Conservation (phyloP, 1,139 yeast species). For the Yamadazyma aaseri region DNA sequence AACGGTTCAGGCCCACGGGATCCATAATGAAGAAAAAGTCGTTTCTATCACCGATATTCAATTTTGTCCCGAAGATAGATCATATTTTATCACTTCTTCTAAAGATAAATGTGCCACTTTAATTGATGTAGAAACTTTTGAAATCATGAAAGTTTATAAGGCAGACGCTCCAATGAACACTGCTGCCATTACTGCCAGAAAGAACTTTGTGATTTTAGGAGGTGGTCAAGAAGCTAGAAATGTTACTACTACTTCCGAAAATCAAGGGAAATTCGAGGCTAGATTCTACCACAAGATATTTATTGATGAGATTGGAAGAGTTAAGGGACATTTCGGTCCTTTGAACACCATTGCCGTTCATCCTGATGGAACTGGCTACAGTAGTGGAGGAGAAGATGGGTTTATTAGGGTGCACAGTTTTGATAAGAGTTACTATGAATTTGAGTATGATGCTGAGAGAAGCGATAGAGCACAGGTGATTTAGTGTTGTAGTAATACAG, state of each 20-base stretch:
- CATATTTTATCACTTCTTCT: constrained; percentile 89
- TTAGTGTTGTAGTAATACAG: too few relatives aligned
- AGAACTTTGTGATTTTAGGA: constrained; percentile 90
- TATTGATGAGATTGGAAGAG: constrained; percentile 94
- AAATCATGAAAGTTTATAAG: constrained; percentile 69
- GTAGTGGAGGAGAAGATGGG: constrained; percentile 99
- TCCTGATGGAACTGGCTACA: constrained; percentile 91
- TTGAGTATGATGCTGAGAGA: constrained; percentile 88
- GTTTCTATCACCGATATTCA: constrained; percentile 78
- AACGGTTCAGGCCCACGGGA: constrained; percentile 63
- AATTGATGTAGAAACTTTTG: constrained; percentile 74
- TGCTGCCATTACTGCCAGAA: constrained; percentile 89
- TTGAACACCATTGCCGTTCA: constrained; percentile 90
- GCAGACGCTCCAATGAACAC: constrained; percentile 96
- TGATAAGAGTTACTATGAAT: constrained; percentile 89
- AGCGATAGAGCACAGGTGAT: constrained; percentile 43
- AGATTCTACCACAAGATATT: constrained; percentile 93
- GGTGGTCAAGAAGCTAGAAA: constrained; percentile 99
- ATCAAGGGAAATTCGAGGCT: constrained; percentile 97
- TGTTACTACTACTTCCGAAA: constrained; percentile 92
- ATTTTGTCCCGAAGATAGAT: constrained; percentile 74
- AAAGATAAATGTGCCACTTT: constrained; percentile 88
- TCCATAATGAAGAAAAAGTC: constrained; percentile 55
- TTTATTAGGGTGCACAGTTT: constrained; percentile 90
- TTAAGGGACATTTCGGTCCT: constrained; percentile 99